Evolutionary conservation across 352 stramenopile species (phyloP), one percentile per base, ranked within the genome.

Genomic region (Globisporangium barbulae): DNA sequence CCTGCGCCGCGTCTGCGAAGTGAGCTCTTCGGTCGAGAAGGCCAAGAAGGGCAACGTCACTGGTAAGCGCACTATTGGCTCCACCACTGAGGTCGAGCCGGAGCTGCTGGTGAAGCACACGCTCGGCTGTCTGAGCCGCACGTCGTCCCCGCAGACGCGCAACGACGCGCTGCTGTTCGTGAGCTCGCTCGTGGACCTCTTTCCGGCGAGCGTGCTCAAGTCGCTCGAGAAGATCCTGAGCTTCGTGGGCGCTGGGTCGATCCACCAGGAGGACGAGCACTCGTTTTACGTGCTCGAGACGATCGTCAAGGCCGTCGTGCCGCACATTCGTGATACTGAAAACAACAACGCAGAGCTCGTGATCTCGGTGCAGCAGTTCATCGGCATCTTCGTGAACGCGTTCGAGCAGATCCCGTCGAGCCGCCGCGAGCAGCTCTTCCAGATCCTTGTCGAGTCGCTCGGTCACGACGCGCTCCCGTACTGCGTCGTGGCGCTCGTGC

Each of bases 261-360:
- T 92, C 56, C 80, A 81, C 47, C 76, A 91, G 33, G 78, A 93
- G 15, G 88, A 96, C 54, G 88, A 90, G 42, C 93, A 96, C 72
- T 93, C 88, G 54, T 94, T 93, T 65, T 78, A 93, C 47, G 85
- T 96, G 39, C 71, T 96, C n/a, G 82, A 94, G 58, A 91, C 85
- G 7, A 94, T 96, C 42, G 79, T 94, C 53, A 83, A 87, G 67
- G 71, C 83, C 6, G 84, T 91, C 13, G 85, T 93, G 48, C 85
- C 85, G 1, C 83, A 96, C 67, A 86, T 96, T n/a, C 45, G 89
- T 7, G 63, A 65, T 5, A 45, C 17, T 8, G 48, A 55, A 0
- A 67, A 69, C 19, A 63, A 64, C 2, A 57, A 37, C 7, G 25
- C 25, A 10, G 33, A 30, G n/a, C 35, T 60, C 31, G 49, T 63